phyloP scores from a whole-genome alignment of 345 rosid genomes.

The Brassica carinata region DNA sequence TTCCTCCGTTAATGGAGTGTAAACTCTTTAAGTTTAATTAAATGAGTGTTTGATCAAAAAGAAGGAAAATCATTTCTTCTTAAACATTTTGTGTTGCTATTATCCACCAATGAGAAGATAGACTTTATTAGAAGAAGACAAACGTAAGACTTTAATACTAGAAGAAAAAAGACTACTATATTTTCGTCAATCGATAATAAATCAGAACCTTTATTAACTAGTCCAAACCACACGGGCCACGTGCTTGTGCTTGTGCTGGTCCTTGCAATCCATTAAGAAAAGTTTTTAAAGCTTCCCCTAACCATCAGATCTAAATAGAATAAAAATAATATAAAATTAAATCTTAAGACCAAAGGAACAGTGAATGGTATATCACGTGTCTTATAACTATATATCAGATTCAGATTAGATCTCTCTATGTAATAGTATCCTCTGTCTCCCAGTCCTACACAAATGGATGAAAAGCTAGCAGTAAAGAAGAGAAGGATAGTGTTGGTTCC shows the following conservation, averaged over 20 bases:
- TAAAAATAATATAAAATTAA: not conserved
- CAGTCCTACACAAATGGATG: not conserved
- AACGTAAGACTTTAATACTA: not conserved
- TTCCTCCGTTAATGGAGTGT: too few relatives aligned
- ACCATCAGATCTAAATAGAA: conserved; percentile 1
- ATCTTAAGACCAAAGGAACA: not conserved
- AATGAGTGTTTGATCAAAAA: too few relatives aligned
- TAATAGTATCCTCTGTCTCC: not conserved
- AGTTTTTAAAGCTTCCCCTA: not conserved
- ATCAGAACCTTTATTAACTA: not conserved
- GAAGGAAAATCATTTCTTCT: not conserved
- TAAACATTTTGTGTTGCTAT: not conserved
- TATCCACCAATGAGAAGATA: not conserved
- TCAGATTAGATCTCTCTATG: conserved; percentile 4
- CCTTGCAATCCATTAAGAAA: not conserved
- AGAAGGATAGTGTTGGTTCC: conserved; percentile 2
- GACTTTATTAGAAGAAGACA: not conserved
- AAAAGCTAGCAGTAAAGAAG: not conserved
- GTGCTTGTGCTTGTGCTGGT: not conserved
- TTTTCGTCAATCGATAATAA: not conserved
- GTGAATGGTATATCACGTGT: not conserved
- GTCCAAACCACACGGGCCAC: not conserved
- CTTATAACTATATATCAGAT: not conserved
- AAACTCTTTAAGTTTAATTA: too few relatives aligned
- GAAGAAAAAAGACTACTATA: too few relatives aligned